These are phyloP conservation scores for Entomortierella parvispora DNA, from an alignment of 192 early-diverging fungal species.

Conservation along the genomic window DNA sequence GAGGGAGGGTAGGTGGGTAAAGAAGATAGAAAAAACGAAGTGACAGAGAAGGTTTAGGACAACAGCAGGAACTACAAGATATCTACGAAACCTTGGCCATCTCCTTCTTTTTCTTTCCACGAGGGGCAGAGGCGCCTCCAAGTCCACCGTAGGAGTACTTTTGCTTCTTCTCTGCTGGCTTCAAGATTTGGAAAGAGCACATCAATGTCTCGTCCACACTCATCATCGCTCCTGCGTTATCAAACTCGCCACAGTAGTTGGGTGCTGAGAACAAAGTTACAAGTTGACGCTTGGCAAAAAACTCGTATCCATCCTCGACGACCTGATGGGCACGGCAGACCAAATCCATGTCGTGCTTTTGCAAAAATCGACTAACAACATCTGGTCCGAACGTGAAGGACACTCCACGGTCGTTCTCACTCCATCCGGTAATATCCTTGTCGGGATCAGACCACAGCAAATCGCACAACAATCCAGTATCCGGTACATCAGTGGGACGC, in stretches of 20 bases:
- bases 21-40: too few species aligned
- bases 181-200: constrained; percentile 80
- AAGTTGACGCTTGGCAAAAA: constrained; percentile 96
- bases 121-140: constrained; percentile 49
- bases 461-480: constrained; percentile 96
- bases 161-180: constrained; percentile 40
- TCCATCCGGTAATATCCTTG: constrained; percentile 96
- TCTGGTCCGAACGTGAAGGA: constrained; percentile 97
- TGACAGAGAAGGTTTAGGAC: too few species aligned
- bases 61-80: too few species aligned
- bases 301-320: constrained; percentile 98
- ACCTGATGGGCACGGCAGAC: constrained; percentile 99
- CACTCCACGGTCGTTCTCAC: constrained; percentile 96
- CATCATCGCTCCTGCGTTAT: constrained; percentile 92
- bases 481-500: constrained; percentile 98
- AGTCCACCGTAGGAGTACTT: constrained; percentile 32
- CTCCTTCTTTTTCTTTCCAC: constrained; percentile 66
- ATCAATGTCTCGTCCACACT: constrained; percentile 86
- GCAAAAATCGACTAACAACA: constrained; percentile 90
- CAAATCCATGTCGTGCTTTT: constrained; percentile 97
- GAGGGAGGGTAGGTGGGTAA: too few species aligned
- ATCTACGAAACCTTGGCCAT: constrained; percentile 4
- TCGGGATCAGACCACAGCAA: constrained; percentile 98
- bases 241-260: constrained; percentile 96
- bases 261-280: constrained; percentile 97